A percentile compares a stretch with the other conserved stretches of the same genome.
These are phyloP conservation scores for Lentinula raphanica DNA, from an alignment of 768 basidiomycete genomes.

Conservation along the genomic window DNA sequence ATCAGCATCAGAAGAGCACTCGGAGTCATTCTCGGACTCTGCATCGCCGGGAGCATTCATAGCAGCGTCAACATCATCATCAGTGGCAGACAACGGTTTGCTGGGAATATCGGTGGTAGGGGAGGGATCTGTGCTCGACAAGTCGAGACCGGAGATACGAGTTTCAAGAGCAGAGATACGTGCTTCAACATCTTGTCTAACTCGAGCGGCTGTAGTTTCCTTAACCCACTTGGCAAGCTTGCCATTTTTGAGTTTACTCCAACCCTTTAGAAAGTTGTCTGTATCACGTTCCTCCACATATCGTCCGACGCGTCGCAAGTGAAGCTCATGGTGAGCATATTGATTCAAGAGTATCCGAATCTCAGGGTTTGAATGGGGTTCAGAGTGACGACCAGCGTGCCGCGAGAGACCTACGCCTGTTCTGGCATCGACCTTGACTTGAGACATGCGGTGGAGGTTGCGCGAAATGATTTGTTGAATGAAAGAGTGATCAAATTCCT, in stretches of 20 bases:
- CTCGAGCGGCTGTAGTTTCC: background rate
- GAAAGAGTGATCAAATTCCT: conserved; percentile 10
- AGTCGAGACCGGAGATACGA: too few relatives aligned
- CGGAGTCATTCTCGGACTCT: too few relatives aligned
- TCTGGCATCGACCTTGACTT: background rate
- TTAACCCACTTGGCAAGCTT: background rate
- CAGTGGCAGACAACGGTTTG: too few relatives aligned
- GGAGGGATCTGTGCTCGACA: too few relatives aligned
- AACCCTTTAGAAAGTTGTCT: background rate
- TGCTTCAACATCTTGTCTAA: background rate
- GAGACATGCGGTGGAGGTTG: conserved; percentile 10
- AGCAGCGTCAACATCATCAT: too few relatives aligned
- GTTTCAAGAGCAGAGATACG: background rate
- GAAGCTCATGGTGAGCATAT: background rate
- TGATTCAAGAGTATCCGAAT: background rate
- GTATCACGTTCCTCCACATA: background rate
- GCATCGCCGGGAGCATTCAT: too few relatives aligned
- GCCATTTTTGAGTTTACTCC: background rate
- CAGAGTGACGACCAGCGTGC: background rate
- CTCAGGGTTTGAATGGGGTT: background rate
- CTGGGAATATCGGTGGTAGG: background rate
- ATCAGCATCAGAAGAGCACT: too few relatives aligned
- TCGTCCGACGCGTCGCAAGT: background rate
- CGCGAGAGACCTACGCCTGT: background rate
- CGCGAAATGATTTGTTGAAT: conserved; percentile 19